Conservation (phyloP, 805 yeast genomes). For the Zygosaccharomyces lentus region DNA sequence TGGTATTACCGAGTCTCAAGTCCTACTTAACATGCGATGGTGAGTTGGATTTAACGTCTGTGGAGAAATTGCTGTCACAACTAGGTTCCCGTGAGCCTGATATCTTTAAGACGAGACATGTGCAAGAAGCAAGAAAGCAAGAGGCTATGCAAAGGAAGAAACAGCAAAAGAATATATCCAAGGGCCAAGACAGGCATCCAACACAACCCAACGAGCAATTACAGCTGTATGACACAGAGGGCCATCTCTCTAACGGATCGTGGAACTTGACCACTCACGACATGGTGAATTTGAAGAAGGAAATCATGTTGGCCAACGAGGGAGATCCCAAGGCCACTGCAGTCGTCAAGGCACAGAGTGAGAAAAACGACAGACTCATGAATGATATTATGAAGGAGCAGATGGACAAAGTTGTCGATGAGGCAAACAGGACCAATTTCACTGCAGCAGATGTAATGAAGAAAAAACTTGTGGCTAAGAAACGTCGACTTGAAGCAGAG, state of each 20-base stretch:
- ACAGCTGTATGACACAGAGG: conserved; percentile 73
- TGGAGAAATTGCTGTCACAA: conserved; percentile 60
- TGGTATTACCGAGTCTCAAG: conserved; percentile 56
- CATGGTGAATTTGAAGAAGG: conserved; percentile 57
- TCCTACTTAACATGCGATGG: conserved; percentile 92
- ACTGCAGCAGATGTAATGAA: conserved; percentile 46
- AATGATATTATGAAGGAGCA: conserved; percentile 30
- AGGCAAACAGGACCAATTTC: conserved; percentile 39
- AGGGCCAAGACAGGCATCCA: conserved; percentile 76
- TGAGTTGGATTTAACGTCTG: conserved; percentile 64
- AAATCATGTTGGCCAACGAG: conserved; percentile 63
- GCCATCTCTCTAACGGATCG: conserved; percentile 66
- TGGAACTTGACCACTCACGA: conserved; percentile 64
- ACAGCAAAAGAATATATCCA: conserved; percentile 50
- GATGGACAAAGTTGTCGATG: conserved; percentile 29
- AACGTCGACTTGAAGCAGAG: conserved; percentile 26
- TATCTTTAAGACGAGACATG: conserved; percentile 67
- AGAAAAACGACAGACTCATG: conserved; percentile 24
- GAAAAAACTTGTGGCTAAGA: conserved; percentile 33
- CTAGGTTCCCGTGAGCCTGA: conserved; percentile 72
- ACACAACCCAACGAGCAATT: conserved; percentile 61
- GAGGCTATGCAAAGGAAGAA: conserved; percentile 60
- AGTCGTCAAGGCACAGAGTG: conserved; percentile 44
- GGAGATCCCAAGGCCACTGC: conserved; percentile 70
- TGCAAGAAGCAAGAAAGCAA: conserved; percentile 63